Conservation (phyloP, 2,329 filamentous ascomycete genomes). For the Rhexocercosporidium sp. region DNA sequence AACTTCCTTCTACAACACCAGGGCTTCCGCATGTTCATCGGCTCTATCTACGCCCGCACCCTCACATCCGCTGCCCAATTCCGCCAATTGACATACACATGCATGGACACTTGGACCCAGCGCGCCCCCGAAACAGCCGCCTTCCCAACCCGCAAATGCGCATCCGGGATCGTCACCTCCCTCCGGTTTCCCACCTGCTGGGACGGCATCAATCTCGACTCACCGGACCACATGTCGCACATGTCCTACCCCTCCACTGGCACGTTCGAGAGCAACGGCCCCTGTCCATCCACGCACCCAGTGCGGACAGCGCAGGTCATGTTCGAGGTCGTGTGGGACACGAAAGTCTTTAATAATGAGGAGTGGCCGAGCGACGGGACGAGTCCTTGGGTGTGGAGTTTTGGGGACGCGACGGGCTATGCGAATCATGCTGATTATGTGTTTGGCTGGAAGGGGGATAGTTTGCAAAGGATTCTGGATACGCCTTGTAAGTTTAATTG, state of each 20-base stretch:
- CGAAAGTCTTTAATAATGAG: conserved; percentile 3
- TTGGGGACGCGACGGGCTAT: conserved; percentile 49
- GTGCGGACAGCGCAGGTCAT: conserved; percentile 6
- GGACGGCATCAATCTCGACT: conserved; percentile 36
- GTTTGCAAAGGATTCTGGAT: conserved; percentile 55
- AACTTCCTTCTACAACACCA: conserved; percentile 13
- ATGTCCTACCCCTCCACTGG: conserved; percentile 3
- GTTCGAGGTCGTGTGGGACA: conserved; percentile 11
- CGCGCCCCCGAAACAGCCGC: conserved; percentile 46
- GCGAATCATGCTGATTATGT: conserved; percentile 63
- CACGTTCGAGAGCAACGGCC: not conserved
- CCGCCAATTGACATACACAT: conserved; percentile 51
- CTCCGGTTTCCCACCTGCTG: conserved; percentile 41
- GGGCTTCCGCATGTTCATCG: conserved; percentile 53
- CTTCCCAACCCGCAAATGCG: conserved; percentile 44
- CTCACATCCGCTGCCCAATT: conserved; percentile 45
- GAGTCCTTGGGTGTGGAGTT: conserved; percentile 20
- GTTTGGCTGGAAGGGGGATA: conserved; percentile 58
- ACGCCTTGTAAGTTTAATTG: conserved; percentile 53
- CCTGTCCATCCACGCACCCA: not conserved
- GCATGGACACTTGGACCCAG: conserved; percentile 46
- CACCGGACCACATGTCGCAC: conserved; percentile 26
- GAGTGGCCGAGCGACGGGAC: conserved; percentile 14
- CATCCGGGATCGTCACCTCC: conserved; percentile 42
- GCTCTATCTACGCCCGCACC: conserved; percentile 45